Base-by-base conservation (phyloP, 2,329 filamentous ascomycete genomes). In the Monosporascus sp. region DNA sequence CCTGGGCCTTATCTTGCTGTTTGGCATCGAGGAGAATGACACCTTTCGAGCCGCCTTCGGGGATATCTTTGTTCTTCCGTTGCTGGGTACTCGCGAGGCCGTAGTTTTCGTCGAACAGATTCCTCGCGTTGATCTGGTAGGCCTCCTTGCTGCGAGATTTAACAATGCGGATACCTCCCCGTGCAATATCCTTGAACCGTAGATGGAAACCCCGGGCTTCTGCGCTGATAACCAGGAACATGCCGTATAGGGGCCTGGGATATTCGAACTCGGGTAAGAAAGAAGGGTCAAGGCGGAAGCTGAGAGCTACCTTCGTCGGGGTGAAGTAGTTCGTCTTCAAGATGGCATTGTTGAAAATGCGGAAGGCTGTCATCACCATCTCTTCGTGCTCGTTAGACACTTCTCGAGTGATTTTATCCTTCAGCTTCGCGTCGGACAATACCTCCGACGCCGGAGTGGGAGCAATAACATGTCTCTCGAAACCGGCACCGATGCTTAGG, bases 61-160 rank as follows among this genome's bases (percentile, higher is more conserved):
- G 94, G 50, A 99, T 99, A 66, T 99, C 94, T 79, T 99, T 99
- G 81, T 99, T 99, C 83, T 99, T 99, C 68, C 94, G 90, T 76
- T 99, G 94, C 74, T 99, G 94, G 0, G 94, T 99, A 74, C 95
- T 97, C 60, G 94, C 93, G 56, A 99, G 82, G 59, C 94, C 95
- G 74, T 99, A 99, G 75, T 99, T 99, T 77, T 99, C 94, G 64
- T 99, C 94, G 65, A 99, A 99, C 58, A 99, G 81, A 54, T 91
- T 96, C 55, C 94, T 88, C 38, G 92, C 92, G 69, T 99, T 99
- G 78, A 97, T 97, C 57, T 87, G 83, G 69, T 97, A 99, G 2
- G 92, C 90, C 72, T 99, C 94, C 71, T 91, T 90, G 74, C 92
- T 97, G 64, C 94, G 85, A 54, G 93, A 97, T 79, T 97, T 97